These are phyloP conservation scores for Ogataea naganishii DNA, from an alignment of 805 yeast species.

Conservation along the genomic window DNA sequence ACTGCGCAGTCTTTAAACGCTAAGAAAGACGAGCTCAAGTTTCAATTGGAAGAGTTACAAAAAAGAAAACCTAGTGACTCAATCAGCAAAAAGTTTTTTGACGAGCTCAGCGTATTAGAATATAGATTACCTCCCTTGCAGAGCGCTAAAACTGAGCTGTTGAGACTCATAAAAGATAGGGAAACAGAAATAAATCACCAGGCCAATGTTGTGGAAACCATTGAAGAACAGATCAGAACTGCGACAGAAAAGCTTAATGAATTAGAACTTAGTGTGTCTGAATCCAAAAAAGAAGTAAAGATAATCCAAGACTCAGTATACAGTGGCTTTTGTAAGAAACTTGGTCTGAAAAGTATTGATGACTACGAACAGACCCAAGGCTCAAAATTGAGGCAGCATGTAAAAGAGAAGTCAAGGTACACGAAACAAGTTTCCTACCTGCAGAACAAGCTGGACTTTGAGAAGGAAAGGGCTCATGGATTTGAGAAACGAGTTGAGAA, in stretches of 20 bases:
- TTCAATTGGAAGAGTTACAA: constrained; percentile 33
- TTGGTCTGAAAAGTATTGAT: constrained; percentile 46
- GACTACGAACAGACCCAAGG: constrained; percentile 72
- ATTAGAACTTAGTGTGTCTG: constrained; percentile 19
- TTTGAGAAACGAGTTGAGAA: constrained; percentile 37
- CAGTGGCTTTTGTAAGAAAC: constrained; percentile 41
- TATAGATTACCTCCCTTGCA: constrained; percentile 19
- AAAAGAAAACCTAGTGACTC: constrained; percentile 42
- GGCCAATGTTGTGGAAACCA: constrained; percentile 10
- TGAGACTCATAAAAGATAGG: constrained; percentile 21
- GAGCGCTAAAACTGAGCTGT: constrained; percentile 15
- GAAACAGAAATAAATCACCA: constrained; percentile 46
- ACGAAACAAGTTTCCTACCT: constrained; percentile 53
- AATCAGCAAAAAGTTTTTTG: constrained; percentile 46
- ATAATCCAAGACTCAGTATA: constrained; percentile 38
- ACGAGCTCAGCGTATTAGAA: constrained; percentile 43
- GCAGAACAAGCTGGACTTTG: constrained; percentile 56
- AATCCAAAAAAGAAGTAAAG: constrained; percentile 8
- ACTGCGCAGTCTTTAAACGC: constrained; percentile 47
- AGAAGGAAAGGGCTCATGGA: constrained; percentile 47
- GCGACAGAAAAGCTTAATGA: constrained; percentile 18
- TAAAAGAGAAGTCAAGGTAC: constrained; percentile 54
- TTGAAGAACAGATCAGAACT: constrained; percentile 12
- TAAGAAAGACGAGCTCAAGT: constrained; percentile 41
- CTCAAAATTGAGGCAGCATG: constrained; percentile 40